Percentiles rank a stretch among this genome's conserved stretches.
Evolutionary conservation across 2,329 filamentous ascomycete species (phyloP).

Genomic region (Drechmeria coniospora): DNA sequence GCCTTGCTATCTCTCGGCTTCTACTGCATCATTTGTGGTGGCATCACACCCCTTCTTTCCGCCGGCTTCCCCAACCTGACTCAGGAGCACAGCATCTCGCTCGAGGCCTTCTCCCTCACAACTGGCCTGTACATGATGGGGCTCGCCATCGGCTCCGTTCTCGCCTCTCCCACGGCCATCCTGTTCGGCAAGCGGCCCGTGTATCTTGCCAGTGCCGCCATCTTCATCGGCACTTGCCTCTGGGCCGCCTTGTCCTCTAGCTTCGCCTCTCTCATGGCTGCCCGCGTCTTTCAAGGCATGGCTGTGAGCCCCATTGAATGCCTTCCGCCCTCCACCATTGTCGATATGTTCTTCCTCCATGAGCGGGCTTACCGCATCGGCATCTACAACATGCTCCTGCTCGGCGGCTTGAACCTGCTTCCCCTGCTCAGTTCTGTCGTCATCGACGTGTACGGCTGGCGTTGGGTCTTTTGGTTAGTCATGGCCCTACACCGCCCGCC

Average conservation of each 20-base stretch:
- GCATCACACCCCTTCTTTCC: conserved; percentile 79
- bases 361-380: conserved; percentile 86
- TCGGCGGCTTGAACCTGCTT: conserved; percentile 83
- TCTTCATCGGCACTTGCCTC: conserved; percentile 63
- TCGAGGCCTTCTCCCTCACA: conserved; percentile 65
- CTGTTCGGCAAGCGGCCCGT: conserved; percentile 82
- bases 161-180: conserved; percentile 83
- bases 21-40: conserved; percentile 86
- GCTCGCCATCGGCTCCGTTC: conserved; percentile 66
- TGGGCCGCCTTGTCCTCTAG: conserved; percentile 81
- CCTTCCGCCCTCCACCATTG: conserved; percentile 82
- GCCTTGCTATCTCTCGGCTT: conserved; percentile 73
- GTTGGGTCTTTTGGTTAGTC: conserved; percentile 74
- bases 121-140: conserved; percentile 93
- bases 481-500: too few relatives aligned
- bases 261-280: conserved; percentile 65
- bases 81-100: conserved; percentile 43
- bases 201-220: conserved; percentile 59
- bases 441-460: conserved; percentile 65
- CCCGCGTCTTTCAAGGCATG: conserved; percentile 74
- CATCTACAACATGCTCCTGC: conserved; percentile 76
- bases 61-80: conserved; percentile 80
- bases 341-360: conserved; percentile 92
- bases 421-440: conserved; percentile 77
- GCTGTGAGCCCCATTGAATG: conserved; percentile 85